phyloP scores from a whole-genome alignment of 345 rosid species.

The Hevea brasiliensis region DNA sequence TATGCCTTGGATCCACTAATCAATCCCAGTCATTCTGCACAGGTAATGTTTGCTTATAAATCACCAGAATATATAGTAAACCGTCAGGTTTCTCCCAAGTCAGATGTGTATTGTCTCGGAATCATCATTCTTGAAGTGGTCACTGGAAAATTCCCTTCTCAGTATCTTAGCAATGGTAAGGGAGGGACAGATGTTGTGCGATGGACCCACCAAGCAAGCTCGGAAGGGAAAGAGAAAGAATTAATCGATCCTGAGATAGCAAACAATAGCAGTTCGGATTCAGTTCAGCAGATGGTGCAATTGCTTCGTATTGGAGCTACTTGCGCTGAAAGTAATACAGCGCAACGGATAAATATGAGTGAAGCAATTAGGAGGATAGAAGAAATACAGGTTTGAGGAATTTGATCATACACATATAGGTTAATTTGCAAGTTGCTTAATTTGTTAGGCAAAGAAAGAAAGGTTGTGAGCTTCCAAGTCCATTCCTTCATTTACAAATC shows the following conservation, averaged over 20 bases:
- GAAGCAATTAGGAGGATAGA: constrained; percentile 30
- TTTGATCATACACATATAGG: not conserved
- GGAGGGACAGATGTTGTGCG: constrained; percentile 34
- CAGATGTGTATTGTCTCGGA: constrained; percentile 31
- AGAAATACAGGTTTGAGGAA: constrained; percentile 17
- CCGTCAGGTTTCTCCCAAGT: constrained; percentile 19
- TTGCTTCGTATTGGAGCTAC: constrained; percentile 23
- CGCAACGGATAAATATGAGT: constrained; percentile 24
- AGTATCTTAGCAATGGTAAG: constrained; percentile 29
- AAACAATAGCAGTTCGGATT: not conserved
- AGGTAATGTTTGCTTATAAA: constrained; percentile 29
- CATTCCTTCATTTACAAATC: no score
- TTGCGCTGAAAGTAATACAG: constrained; percentile 11
- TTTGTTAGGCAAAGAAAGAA: not conserved
- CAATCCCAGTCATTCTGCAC: constrained; percentile 19
- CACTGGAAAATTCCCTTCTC: constrained; percentile 36
- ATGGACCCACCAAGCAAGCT: constrained; percentile 20
- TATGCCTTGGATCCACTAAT: constrained; percentile 29
- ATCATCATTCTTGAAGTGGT: constrained; percentile 29
- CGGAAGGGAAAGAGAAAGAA: constrained; percentile 24
- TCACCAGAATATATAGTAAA: constrained; percentile 24
- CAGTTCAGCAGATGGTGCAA: constrained; percentile 22
- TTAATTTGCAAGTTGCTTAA: not conserved
- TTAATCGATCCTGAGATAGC: constrained; percentile 30
- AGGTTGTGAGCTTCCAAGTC: no score